Conservation (phyloP, 345 rosid species). For the Streptanthus diversifolius region DNA sequence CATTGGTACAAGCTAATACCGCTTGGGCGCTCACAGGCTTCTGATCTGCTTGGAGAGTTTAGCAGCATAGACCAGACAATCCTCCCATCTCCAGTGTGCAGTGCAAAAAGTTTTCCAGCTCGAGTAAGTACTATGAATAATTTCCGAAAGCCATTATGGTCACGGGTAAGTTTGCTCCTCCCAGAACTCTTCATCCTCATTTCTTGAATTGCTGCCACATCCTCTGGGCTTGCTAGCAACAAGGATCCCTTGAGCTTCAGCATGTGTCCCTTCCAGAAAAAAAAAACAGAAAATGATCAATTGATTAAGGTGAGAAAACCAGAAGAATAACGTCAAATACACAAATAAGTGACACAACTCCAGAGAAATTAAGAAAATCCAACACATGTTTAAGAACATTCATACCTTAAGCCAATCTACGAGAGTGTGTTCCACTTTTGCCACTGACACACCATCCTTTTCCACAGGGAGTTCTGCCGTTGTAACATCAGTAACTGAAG, state of each 20-base stretch:
- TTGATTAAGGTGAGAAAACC: slow-evolving; percentile 11
- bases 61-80: slow-evolving; percentile 87
- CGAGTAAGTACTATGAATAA: slow-evolving; percentile 77
- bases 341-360: neutral
- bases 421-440: slow-evolving; percentile 88
- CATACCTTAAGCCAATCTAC: slow-evolving; percentile 96
- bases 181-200: slow-evolving; percentile 83
- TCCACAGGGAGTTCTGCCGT: slow-evolving; percentile 86
- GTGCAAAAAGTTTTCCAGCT: slow-evolving; percentile 81
- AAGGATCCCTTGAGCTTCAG: slow-evolving; percentile 90
- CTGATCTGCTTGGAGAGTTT: slow-evolving; percentile 58
- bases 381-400: slow-evolving; percentile 2
- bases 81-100: slow-evolving; percentile 96
- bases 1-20: slow-evolving; percentile 74
- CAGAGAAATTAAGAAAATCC: neutral
- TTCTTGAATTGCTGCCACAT: slow-evolving; percentile 76
- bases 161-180: slow-evolving; percentile 93
- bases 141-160: slow-evolving; percentile 97
- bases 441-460: slow-evolving; percentile 85
- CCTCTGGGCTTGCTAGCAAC: slow-evolving; percentile 95
- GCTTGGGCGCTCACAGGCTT: slow-evolving; percentile 50
- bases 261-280: slow-evolving; percentile 63
- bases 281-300: slow-evolving; percentile 29
- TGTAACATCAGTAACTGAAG: slow-evolving; percentile 80
- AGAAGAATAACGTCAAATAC: neutral